Conservation (phyloP, 805 yeast genomes). For the Candida coquimbonensis region DNA sequence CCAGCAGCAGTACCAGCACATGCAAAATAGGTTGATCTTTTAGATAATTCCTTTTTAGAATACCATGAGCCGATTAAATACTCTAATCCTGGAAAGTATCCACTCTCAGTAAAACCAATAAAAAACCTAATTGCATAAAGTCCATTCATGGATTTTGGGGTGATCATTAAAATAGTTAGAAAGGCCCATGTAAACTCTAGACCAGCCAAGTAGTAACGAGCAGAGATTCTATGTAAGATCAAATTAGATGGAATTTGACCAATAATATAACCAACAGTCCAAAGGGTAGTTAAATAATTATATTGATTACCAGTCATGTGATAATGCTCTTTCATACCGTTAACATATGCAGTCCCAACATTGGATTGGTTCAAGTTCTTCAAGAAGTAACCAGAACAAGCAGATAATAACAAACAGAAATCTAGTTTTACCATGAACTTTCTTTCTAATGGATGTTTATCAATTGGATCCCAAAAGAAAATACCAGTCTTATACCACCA, state of each 20-base stretch:
- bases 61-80: conserved; percentile 35
- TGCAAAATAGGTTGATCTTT: conserved; percentile 27
- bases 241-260: conserved; percentile 42
- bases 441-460: conserved; percentile 25
- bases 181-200: conserved; percentile 40
- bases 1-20: conserved; percentile 26
- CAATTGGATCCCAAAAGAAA: conserved; percentile 9
- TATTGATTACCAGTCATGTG: conserved; percentile 35
- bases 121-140: conserved; percentile 29
- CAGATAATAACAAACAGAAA: conserved; percentile 31
- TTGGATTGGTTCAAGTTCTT: conserved; percentile 37
- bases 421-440: conserved; percentile 29
- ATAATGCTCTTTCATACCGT: conserved; percentile 39
- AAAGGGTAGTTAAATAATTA: conserved; percentile 36
- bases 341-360: conserved; percentile 38
- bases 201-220: conserved; percentile 36
- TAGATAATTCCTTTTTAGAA: conserved; percentile 27
- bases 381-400: conserved; percentile 39
- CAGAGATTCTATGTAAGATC: conserved; percentile 33
- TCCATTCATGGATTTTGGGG: conserved; percentile 18
- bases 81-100: conserved; percentile 41
- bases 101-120: conserved; percentile 36
- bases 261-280: conserved; percentile 43
- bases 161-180: conserved; percentile 28
- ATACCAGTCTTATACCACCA: conserved; percentile 11